A percentile compares a stretch with the other conserved stretches of the same genome.
These are phyloP conservation scores for Aspergillus neoniger DNA, from an alignment of 2,329 filamentous ascomycete species.

Conservation along the genomic window DNA sequence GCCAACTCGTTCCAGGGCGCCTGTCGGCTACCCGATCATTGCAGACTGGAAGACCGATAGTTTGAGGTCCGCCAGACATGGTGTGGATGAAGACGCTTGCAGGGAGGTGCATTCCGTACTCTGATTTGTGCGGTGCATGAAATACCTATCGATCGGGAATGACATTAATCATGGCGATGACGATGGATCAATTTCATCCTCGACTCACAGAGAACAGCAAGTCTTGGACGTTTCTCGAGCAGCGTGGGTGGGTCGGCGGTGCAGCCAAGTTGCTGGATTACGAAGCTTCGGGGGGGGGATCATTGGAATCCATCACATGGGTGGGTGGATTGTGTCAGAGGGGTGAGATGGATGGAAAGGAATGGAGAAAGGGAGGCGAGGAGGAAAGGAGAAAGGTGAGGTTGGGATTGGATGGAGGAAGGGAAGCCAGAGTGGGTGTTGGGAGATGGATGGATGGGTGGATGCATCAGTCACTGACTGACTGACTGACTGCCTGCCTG, in stretches of 20 bases:
- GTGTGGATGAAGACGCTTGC: not conserved
- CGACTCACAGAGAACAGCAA: not conserved
- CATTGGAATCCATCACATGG: constrained; percentile 14
- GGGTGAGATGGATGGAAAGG: not conserved
- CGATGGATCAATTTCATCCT: not conserved
- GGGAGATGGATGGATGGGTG: not conserved
- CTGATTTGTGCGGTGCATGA: not conserved
- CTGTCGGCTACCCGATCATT: constrained; percentile 13
- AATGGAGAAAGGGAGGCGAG: not conserved
- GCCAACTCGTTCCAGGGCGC: not conserved
- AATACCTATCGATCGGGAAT: not conserved
- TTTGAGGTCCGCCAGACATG: not conserved
- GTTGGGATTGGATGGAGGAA: not conserved
- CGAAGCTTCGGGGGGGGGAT: constrained; percentile 13
- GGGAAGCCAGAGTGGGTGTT: no score
- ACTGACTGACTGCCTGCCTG: no score
- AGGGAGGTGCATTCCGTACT: not conserved
- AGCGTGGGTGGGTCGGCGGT: constrained; percentile 8
- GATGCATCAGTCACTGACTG: not conserved
- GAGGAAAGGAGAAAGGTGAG: not conserved
- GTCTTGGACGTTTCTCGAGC: not conserved
- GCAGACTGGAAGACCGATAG: not conserved
- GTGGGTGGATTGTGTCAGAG: not conserved
- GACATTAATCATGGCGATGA: not conserved
- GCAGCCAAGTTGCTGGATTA: constrained; percentile 8